Conservation (phyloP, 2,329 filamentous ascomycete species). For the Ophiognomonia clavigignenti-juglandacearum region DNA sequence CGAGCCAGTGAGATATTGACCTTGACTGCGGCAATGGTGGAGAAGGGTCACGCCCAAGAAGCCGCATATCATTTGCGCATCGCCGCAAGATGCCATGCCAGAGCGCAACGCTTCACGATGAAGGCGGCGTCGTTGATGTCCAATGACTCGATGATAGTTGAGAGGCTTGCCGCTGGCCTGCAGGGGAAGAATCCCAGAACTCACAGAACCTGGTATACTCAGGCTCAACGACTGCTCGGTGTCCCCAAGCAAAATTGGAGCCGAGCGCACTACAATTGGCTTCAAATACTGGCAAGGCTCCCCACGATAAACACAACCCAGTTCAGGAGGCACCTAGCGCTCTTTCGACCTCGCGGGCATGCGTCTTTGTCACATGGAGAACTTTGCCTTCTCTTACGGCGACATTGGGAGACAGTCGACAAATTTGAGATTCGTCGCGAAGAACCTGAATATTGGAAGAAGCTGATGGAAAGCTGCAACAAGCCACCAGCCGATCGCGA, state of each 20-base stretch:
- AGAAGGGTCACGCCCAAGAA: not conserved
- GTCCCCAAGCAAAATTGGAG: not conserved
- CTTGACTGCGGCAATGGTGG: constrained; percentile 3
- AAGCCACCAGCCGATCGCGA: constrained; percentile 9
- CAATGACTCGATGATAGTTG: constrained; percentile 2
- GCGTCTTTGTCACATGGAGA: constrained; percentile 17
- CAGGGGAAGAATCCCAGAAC: not conserved
- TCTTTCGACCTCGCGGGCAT: constrained; percentile 14
- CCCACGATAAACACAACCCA: constrained; percentile 4
- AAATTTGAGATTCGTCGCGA: constrained; percentile 17
- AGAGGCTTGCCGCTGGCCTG: constrained; percentile 5
- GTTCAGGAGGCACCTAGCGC: constrained; percentile 11
- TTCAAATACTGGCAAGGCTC: constrained; percentile 21
- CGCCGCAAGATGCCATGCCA: not conserved
- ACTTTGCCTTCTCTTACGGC: constrained; percentile 24
- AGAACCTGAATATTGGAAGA: no score
- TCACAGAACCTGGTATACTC: constrained; percentile 5
- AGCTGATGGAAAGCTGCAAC: no score
- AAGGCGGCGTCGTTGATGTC: constrained; percentile 10
- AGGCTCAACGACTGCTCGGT: constrained; percentile 3
- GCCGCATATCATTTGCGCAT: not conserved
- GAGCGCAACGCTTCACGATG: constrained; percentile 1
- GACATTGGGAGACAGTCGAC: constrained; percentile 27
- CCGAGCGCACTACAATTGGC: constrained; percentile 21
- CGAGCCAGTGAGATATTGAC: constrained; percentile 2